Evolutionary conservation across 1,139 yeast species (phyloP).

Genomic region (Hyphopichia wangnamkhiaoensis): DNA sequence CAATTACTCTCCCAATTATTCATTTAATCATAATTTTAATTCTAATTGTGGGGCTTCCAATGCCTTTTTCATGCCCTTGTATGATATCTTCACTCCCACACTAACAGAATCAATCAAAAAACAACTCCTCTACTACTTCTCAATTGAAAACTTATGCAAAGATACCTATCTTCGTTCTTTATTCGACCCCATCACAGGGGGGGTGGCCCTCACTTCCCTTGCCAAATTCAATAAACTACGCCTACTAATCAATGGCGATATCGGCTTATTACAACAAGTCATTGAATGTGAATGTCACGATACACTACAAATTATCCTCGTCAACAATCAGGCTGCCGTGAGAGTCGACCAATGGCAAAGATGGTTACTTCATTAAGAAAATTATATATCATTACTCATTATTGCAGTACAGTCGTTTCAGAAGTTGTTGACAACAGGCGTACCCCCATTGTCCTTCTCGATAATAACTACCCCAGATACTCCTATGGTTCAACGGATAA

Average conservation of each 20-base stretch:
- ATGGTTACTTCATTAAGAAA: not conserved
- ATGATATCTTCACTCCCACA: not conserved
- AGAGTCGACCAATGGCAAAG: not conserved
- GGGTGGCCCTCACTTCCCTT: constrained; percentile 16
- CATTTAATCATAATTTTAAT: too few species aligned
- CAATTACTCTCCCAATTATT: not conserved
- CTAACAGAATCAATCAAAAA: constrained; percentile 11
- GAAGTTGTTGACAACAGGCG: constrained; percentile 38
- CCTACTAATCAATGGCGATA: constrained; percentile 18
- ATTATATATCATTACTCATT: not conserved
- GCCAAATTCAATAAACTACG: constrained; percentile 21
- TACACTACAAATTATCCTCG: not conserved
- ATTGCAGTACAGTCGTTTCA: constrained; percentile 15
- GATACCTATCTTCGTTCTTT: constrained; percentile 23
- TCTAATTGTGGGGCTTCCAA: too few species aligned
- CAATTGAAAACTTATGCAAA: constrained; percentile 25
- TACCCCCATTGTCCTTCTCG: constrained; percentile 52
- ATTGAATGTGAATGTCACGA: constrained; percentile 12
- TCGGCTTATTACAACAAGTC: constrained; percentile 13
- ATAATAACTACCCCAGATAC: constrained; percentile 53
- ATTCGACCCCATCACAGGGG: constrained; percentile 20
- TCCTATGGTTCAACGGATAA: constrained; percentile 36
- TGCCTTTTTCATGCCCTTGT: too few species aligned
- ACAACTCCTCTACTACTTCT: constrained; percentile 27
- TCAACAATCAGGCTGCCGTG: not conserved